Evolutionary conservation across 345 rosid genomes (phyloP), one percentile per base, ranked within the genome.

Genomic region (Euphorbia peplus): DNA sequence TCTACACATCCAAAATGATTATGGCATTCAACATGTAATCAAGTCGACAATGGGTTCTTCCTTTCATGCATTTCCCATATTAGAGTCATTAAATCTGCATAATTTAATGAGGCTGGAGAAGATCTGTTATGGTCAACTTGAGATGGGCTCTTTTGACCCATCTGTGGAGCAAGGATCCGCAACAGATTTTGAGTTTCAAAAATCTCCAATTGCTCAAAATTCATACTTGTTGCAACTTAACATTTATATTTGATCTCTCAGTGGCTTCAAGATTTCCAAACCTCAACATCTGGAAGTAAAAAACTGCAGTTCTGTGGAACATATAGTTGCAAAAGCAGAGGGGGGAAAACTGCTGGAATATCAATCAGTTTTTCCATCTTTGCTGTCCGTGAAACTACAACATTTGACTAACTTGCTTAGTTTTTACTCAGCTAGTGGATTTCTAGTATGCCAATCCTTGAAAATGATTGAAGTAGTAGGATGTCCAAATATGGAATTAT

Each of bases 401-500:
- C 14, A 30, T 7, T 63, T 63, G 32, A 67, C 68, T 2, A 53
- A 25, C n/a, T 26, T 70, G 13, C n/a, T 5, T 5, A 63, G 32
- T 21, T 19, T 70, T 14, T 53, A 28, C 28, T 56, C 37, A 3
- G 4, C 53, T 16, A 48, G 1, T 26, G 68, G 42, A 41, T 11
- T 15, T 3, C 30, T 71, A 3, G 30, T 30, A 11, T 55, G 48
- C 2, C 63, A 64, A 28, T 71, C 58, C 5, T 8, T 71, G 32
- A 35, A 44, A 22, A 25, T 19, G 14, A 30, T 71, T 30, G 7
- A 16, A 4, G 6, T 64, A 2, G 25, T 46, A 11, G 26, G 16
- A 3, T 60, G 73, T 26, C 73, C 73, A 25, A 51, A 52, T 4
- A 21, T 70, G 37, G 6, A 68, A 18, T 0, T 21, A 8, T 41